A percentile compares a stretch with the other conserved stretches of the same genome.
phyloP scores from a whole-genome alignment of 306 rosid species.

The Fagus crenata region DNA sequence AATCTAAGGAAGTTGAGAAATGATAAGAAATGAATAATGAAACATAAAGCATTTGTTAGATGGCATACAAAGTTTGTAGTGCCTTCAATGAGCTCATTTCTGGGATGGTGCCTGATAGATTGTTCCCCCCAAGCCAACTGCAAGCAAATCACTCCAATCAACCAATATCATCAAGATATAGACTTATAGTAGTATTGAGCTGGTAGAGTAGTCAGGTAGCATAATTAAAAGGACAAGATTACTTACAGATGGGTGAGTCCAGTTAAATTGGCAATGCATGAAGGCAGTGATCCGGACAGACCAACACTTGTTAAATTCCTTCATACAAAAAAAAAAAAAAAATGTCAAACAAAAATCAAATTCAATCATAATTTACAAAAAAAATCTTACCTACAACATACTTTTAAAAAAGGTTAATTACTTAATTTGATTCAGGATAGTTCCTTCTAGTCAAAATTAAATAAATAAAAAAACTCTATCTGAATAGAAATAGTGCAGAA shows the following conservation, averaged over 20 bases:
- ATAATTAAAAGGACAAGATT: constrained; percentile 11
- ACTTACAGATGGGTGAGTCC: constrained; percentile 68
- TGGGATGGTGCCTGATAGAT: constrained; percentile 68
- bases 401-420: background rate
- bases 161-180: constrained; percentile 5
- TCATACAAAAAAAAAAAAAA: constrained; percentile 27
- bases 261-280: constrained; percentile 49
- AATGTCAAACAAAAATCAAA: background rate
- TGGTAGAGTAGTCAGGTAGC: background rate
- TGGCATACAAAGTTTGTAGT: constrained; percentile 63
- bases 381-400: background rate
- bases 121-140: constrained; percentile 80
- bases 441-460: too few species aligned
- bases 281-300: constrained; percentile 58
- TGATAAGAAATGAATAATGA: background rate
- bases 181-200: background rate
- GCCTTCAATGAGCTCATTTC: constrained; percentile 56
- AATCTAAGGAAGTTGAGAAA: constrained; percentile 17
- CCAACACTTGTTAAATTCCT: constrained; percentile 69
- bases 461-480: too few species aligned
- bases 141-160: constrained; percentile 23
- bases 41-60: constrained; percentile 11
- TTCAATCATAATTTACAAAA: background rate
- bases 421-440: too few species aligned
- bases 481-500: too few species aligned